Conservation (phyloP, 495 filamentous ascomycete species). For the Saxophila tyrrhenica region DNA sequence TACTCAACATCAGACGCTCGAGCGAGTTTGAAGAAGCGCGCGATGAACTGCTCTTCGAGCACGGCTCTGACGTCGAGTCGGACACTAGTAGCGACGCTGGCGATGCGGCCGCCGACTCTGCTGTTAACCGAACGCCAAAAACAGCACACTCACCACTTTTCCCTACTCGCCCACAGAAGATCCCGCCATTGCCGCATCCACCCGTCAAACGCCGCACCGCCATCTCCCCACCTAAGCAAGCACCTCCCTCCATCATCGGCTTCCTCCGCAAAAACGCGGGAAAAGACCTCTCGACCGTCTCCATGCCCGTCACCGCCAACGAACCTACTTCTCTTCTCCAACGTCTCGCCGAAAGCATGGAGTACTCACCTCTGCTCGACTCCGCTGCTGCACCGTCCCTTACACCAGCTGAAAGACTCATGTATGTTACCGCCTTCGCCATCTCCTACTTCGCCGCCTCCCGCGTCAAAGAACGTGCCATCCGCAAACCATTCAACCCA, state of each 20-base stretch:
- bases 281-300: slow-evolving; percentile 89
- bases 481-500: slow-evolving; percentile 96
- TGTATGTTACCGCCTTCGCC: slow-evolving; percentile 84
- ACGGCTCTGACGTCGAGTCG: slow-evolving; percentile 47
- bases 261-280: slow-evolving; percentile 96
- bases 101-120: slow-evolving; percentile 29
- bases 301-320: slow-evolving; percentile 94
- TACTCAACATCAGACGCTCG: slow-evolving; percentile 50
- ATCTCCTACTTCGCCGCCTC: slow-evolving; percentile 67
- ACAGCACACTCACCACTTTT: slow-evolving; percentile 47
- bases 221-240: slow-evolving; percentile 57
- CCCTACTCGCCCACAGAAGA: slow-evolving; percentile 59
- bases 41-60: slow-evolving; percentile 2
- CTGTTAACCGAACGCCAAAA: slow-evolving; percentile 30
- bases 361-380: slow-evolving; percentile 79
- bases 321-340: slow-evolving; percentile 84
- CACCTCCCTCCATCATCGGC: slow-evolving; percentile 80
- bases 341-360: slow-evolving; percentile 74
- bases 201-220: slow-evolving; percentile 55
- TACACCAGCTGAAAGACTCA: slow-evolving; percentile 54
- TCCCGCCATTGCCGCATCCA: slow-evolving; percentile 66
- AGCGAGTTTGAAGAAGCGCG: slow-evolving; percentile 21
- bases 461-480: slow-evolving; percentile 76
- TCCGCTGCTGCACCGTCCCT: slow-evolving; percentile 43
- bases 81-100: slow-evolving; percentile 49